These are phyloP conservation scores for Ophiostoma ips DNA, from an alignment of 2,329 filamentous ascomycete species.

Conservation along the genomic window DNA sequence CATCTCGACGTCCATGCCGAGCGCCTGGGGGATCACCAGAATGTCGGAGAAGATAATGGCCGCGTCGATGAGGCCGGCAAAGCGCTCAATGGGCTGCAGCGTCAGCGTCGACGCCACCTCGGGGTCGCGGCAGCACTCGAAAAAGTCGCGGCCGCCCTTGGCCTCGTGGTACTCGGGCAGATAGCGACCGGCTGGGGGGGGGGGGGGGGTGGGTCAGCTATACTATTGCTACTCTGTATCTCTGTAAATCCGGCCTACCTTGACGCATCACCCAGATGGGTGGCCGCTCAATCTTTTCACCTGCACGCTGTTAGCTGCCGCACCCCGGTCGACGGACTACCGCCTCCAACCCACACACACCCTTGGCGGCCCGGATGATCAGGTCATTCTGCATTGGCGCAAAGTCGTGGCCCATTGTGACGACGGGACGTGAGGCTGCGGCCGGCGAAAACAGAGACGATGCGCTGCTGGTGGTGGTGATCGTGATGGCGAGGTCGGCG, in stretches of 20 bases:
- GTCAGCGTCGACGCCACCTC: constrained; percentile 90
- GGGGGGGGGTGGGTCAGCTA: background rate
- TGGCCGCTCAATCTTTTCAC: constrained; percentile 79
- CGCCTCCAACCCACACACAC: constrained; percentile 30
- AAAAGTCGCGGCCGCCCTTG: constrained; percentile 85
- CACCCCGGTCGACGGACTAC: background rate
- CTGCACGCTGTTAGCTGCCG: constrained; percentile 27
- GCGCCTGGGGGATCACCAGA: constrained; percentile 89
- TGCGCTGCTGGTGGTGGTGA: background rate
- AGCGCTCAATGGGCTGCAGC: constrained; percentile 88
- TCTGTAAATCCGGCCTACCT: constrained; percentile 38
- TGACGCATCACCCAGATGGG: constrained; percentile 99
- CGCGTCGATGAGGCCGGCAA: constrained; percentile 77
- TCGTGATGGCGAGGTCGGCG: constrained; percentile 1
- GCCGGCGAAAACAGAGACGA: background rate
- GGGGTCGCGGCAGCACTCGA: constrained; percentile 88
- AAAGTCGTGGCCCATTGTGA: constrained; percentile 54
- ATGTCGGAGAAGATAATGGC: constrained; percentile 99
- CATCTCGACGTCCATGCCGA: constrained; percentile 99
- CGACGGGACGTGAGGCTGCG: background rate
- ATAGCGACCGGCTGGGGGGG: constrained; percentile 67
- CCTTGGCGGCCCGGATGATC: constrained; percentile 77
- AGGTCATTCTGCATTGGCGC: constrained; percentile 85
- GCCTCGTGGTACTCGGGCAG: constrained; percentile 95
- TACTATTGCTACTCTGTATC: background rate